Evolutionary conservation across 192 early-diverging fungal genomes (phyloP).

Genomic region (Spinellus fusiger): DNA sequence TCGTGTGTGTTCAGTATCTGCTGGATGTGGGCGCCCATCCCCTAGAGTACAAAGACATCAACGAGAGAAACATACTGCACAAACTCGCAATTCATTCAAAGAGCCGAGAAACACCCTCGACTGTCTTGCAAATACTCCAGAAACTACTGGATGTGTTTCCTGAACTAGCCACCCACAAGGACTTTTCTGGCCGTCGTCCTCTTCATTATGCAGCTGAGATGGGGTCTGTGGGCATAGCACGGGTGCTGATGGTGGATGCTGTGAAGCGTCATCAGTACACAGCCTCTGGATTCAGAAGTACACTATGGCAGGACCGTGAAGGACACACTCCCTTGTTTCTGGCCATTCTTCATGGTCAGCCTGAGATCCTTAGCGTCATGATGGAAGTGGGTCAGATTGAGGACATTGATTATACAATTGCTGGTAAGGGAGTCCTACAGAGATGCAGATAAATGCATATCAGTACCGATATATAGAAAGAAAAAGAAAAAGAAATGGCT

Average conservation of each 20-base stretch:
- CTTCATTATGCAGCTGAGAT: conserved; percentile 59
- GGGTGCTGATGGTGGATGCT: conserved; percentile 39
- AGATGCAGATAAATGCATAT: too few species aligned
- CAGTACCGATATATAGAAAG: too few species aligned
- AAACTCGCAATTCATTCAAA: conserved; percentile 36
- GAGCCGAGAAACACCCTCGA: too few species aligned
- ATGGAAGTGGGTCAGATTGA: conserved; percentile 46
- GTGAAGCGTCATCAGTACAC: conserved; percentile 33
- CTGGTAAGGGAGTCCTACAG: too few species aligned
- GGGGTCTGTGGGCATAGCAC: conserved; percentile 38
- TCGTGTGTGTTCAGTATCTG: conserved; percentile 33
- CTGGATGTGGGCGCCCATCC: conserved; percentile 25
- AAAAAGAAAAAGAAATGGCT: too few species aligned
- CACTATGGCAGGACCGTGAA: conserved; percentile 59
- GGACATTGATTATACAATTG: conserved; percentile 34
- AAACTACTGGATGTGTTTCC: conserved; percentile 7
- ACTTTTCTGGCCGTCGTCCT: conserved; percentile 54
- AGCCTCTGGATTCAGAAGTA: conserved; percentile 26
- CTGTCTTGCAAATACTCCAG: too few species aligned
- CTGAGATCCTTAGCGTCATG: conserved; percentile 38
- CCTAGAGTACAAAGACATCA: conserved; percentile 41
- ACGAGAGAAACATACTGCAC: conserved; percentile 57
- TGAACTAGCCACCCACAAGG: conserved; percentile 29
- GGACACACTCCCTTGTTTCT: conserved; percentile 61
- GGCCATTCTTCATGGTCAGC: conserved; percentile 48